Percentiles rank a stretch among this genome's conserved stretches.
Evolutionary conservation across 192 early-diverging fungal genomes (phyloP).

Genomic region (Helicostylum pulchrum): DNA sequence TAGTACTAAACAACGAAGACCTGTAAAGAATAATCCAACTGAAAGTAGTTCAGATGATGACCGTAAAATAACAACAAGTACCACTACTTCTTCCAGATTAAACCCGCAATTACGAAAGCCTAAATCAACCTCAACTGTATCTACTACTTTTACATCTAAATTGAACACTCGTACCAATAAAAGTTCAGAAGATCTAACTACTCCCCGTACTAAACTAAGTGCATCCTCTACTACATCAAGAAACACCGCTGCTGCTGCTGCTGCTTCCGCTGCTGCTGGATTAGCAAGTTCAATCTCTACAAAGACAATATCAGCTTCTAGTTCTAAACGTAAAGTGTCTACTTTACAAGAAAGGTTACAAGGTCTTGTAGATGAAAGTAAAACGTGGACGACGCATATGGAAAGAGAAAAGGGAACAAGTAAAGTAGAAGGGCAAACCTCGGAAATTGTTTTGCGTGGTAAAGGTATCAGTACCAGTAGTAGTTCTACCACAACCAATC

Average conservation of each 20-base stretch:
- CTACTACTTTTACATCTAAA: neutral
- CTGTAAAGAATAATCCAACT: neutral
- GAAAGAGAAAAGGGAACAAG: neutral
- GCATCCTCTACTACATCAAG: neutral
- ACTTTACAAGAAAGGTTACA: conserved; percentile 13
- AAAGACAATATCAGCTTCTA: neutral
- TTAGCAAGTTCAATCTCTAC: neutral
- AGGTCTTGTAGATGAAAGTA: conserved; percentile 14
- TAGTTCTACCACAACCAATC: neutral
- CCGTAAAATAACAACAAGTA: neutral
- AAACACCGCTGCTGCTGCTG: neutral
- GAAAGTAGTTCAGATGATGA: conserved; percentile 17
- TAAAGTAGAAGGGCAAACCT: neutral
- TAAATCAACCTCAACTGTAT: conserved; percentile 4
- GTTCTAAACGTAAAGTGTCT: neutral
- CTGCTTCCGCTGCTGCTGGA: neutral
- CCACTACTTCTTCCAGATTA: conserved; percentile 4
- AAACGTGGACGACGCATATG: conserved; percentile 1
- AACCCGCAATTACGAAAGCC: conserved; percentile 5
- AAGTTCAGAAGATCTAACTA: neutral
- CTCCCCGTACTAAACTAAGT: neutral
- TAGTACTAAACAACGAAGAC: neutral
- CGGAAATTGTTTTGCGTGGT: conserved; percentile 2
- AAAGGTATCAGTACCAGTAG: neutral
- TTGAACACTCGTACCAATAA: neutral